Percentiles rank a stretch among this genome's conserved stretches.
Evolutionary conservation across 768 basidiomycete species (phyloP).

Genomic region (Clavaria fumosa): DNA sequence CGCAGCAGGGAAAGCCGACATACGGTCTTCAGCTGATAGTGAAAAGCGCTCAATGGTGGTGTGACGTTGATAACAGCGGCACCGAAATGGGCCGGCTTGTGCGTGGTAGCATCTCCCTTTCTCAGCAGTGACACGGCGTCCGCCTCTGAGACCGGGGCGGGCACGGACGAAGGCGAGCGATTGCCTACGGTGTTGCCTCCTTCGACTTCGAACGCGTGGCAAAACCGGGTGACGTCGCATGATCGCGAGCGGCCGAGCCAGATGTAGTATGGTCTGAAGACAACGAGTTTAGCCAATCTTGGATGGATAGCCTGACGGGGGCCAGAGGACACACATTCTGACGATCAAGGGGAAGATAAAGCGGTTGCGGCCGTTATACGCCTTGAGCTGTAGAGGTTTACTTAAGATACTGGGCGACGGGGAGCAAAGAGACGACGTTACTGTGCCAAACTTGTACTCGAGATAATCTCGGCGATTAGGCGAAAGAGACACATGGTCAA

Average conservation of each 20-base stretch:
- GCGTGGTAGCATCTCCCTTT: slow-evolving; percentile 24
- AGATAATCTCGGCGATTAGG: slow-evolving; percentile 54
- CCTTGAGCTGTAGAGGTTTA: slow-evolving; percentile 30
- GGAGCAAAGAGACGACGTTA: slow-evolving; percentile 17
- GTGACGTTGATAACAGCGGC: slow-evolving; percentile 32
- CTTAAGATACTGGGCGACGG: not conserved
- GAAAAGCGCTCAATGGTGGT: slow-evolving; percentile 44
- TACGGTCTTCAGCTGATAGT: slow-evolving; percentile 41
- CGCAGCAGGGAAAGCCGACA: slow-evolving; percentile 7
- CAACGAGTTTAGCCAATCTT: too few species aligned
- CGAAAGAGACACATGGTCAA: slow-evolving; percentile 34
- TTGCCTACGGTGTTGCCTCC: slow-evolving; percentile 43
- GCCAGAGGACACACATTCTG: slow-evolving; percentile 25
- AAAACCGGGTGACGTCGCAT: slow-evolving; percentile 38
- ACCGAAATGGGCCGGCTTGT: slow-evolving; percentile 10
- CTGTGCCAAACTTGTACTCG: slow-evolving; percentile 66
- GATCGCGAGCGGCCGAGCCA: slow-evolving; percentile 57
- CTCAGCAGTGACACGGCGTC: slow-evolving; percentile 27
- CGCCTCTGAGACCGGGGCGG: slow-evolving; percentile 20
- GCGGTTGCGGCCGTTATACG: slow-evolving; percentile 57
- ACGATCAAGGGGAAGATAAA: slow-evolving; percentile 55
- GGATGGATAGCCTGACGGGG: not conserved
- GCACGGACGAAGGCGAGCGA: slow-evolving; percentile 25
- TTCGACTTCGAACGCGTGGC: slow-evolving; percentile 47
- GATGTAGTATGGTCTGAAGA: slow-evolving; percentile 48